Base-by-base conservation (phyloP, 2,329 filamentous ascomycete genomes). In the Aspergillus sp. region DNA sequence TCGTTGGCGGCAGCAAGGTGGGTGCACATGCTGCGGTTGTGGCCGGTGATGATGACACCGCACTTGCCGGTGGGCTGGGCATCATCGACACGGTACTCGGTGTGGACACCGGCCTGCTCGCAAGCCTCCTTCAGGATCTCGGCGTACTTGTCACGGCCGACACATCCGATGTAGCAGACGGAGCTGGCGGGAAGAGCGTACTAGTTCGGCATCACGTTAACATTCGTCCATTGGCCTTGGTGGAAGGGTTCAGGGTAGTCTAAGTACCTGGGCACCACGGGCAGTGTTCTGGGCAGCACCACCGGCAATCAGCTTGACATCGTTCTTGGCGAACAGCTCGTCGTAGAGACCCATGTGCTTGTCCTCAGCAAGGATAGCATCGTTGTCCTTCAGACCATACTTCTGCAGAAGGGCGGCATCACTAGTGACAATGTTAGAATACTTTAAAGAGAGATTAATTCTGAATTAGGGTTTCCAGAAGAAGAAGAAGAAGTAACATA, bases 271-370 rank as follows among this genome's bases (percentile, higher is more conserved):
- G 66, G 94, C 95, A 69, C 95, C 95, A 74, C 95, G 89, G 69
- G 95, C 94, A 57, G 92, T 96, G 86, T 99, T 99, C 82, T 99
- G 95, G 30, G 95, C 95, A 59, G 95, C 95, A 73, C 95, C 95
- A 67, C 95, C 95, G 57, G 95, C 92, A 75, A 98, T 95, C 76
- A 98, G 85, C 82, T 96, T 96, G 65, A 94, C 94, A 71, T 95
- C 87, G 81, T 89, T 91, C 85, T 95, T 89, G 71, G 97, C 87
- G 69, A 98, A 87, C 45, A 67, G 45, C 74, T 99, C 95, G 76
- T 98, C 93, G 80, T 92, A 99, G 74, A 99, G 86, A 49, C 85
- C 87, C 75, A 90, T 84, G 81, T 99, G 95, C 84, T 96, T 90
- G 75, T 91, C 87, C 79, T 96, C 92, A 59, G 94, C 94, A 63